Percentiles rank a stretch among this genome's conserved stretches.
phyloP scores from a whole-genome alignment of 805 yeast genomes.

The Candida golubevii region DNA sequence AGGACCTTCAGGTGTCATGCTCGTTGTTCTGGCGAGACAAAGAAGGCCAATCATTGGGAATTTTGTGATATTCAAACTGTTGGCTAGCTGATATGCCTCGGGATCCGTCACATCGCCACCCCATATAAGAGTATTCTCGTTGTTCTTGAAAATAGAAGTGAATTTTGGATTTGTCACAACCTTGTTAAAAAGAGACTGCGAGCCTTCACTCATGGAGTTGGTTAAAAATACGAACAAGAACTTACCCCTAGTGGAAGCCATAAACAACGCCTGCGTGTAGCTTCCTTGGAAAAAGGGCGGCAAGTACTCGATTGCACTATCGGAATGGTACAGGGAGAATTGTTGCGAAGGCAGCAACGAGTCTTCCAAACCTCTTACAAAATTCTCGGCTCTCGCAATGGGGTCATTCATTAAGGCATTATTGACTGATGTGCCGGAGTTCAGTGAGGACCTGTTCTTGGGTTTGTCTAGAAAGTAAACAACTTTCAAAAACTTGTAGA shows the following conservation, averaged over 20 bases:
- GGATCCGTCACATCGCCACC: conserved; percentile 80
- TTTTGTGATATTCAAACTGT: conserved; percentile 62
- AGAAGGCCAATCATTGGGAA: conserved; percentile 82
- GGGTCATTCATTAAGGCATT: conserved; percentile 40
- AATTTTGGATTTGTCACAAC: conserved; percentile 52
- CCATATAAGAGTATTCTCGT: conserved; percentile 67
- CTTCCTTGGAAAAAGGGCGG: conserved; percentile 65
- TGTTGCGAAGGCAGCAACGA: conserved; percentile 25
- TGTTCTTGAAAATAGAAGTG: conserved; percentile 29
- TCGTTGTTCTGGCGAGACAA: conserved; percentile 56
- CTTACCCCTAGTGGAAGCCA: conserved; percentile 64
- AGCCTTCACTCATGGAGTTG: conserved; percentile 65
- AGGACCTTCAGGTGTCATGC: conserved; percentile 54
- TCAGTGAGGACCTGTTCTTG: conserved; percentile 3
- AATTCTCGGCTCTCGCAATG: conserved; percentile 47
- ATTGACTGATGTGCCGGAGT: conserved; percentile 12
- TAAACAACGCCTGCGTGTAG: conserved; percentile 72
- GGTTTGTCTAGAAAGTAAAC: conserved; percentile 9
- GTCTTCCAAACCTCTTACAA: conserved; percentile 51
- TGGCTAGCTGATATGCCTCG: conserved; percentile 81
- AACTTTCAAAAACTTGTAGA: background rate
- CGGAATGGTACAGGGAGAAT: conserved; percentile 10
- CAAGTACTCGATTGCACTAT: conserved; percentile 11
- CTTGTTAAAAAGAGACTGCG: conserved; percentile 46
- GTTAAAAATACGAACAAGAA: conserved; percentile 73